Conservation (phyloP, 208 protist genomes). For the Trypanosoma boissoni region DNA sequence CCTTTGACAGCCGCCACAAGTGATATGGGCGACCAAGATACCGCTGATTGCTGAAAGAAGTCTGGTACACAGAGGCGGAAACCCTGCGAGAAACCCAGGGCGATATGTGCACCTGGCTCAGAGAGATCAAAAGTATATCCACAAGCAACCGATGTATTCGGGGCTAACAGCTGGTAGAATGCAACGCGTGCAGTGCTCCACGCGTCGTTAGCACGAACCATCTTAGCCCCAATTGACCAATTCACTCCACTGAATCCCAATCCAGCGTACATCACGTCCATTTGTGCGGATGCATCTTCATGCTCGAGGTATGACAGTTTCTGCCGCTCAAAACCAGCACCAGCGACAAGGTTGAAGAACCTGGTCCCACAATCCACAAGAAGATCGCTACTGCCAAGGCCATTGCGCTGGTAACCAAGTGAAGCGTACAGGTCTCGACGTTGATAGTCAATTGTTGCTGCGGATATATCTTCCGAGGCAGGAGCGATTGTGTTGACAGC, state of each 20-base stretch:
- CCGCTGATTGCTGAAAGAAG: conserved; percentile 22
- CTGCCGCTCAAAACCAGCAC: conserved; percentile 80
- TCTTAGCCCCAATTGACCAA: conserved; percentile 78
- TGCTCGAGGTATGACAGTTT: conserved; percentile 81
- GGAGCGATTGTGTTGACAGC: conserved; percentile 79
- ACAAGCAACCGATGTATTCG: conserved; percentile 66
- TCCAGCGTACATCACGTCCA: conserved; percentile 80
- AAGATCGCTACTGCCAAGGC: conserved; percentile 81
- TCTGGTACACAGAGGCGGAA: conserved; percentile 61
- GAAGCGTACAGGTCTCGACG: conserved; percentile 74
- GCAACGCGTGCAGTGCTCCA: conserved; percentile 71
- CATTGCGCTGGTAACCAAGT: conserved; percentile 73
- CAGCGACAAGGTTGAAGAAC: conserved; percentile 79
- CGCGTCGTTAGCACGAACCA: conserved; percentile 63
- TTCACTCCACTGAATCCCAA: conserved; percentile 74
- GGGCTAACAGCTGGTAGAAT: conserved; percentile 57
- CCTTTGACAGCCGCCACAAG: conserved; percentile 72
- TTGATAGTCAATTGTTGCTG: conserved; percentile 56
- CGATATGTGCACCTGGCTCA: conserved; percentile 42
- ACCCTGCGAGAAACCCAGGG: conserved; percentile 75
- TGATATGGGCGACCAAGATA: conserved; percentile 23
- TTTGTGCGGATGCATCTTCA: conserved; percentile 49
- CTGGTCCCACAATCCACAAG: conserved; percentile 79
- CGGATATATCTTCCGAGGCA: conserved; percentile 76
- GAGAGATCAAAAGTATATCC: conserved; percentile 68